Percentiles rank a stretch among this genome's conserved stretches.
Evolutionary conservation across 78 protist species (phyloP).

Genomic region (Tieghemostelium lacteum): DNA sequence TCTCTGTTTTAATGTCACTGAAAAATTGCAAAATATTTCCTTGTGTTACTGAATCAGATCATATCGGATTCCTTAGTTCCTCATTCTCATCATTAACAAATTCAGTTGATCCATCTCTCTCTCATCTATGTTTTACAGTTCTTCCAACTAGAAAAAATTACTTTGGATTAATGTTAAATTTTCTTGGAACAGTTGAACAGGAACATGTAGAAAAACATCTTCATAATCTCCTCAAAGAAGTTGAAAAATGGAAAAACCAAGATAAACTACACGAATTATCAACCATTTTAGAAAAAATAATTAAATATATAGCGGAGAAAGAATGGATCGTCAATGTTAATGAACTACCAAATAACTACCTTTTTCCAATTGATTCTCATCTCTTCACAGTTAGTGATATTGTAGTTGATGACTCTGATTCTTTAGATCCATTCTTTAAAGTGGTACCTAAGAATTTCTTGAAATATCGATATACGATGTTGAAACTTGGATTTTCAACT

Average conservation of each 20-base stretch:
- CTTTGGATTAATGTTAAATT: too few species aligned
- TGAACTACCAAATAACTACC: not conserved
- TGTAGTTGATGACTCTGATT: not conserved
- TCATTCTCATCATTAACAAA: not conserved
- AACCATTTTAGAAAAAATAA: not conserved
- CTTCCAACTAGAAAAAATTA: not conserved
- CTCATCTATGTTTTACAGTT: not conserved
- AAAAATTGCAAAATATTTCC: constrained; percentile 1
- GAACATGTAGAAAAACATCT: not conserved
- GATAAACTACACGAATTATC: not conserved
- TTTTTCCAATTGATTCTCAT: not conserved
- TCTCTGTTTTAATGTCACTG: not conserved
- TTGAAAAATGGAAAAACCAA: not conserved
- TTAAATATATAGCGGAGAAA: not conserved
- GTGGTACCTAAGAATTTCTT: not conserved
- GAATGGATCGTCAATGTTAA: too few species aligned
- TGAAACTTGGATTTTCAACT: not conserved
- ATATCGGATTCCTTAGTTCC: not conserved
- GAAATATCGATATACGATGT: not conserved
- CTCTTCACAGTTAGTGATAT: constrained; percentile 7
- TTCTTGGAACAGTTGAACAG: not conserved
- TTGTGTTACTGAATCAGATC: not conserved
- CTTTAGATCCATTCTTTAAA: constrained; percentile 3
- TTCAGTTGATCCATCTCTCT: not conserved
- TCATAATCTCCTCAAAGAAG: not conserved